Evolutionary conservation across 2,329 filamentous ascomycete species (phyloP), one percentile per base, ranked within the genome.

Genomic region (Hymenoscyphus fructigenus): DNA sequence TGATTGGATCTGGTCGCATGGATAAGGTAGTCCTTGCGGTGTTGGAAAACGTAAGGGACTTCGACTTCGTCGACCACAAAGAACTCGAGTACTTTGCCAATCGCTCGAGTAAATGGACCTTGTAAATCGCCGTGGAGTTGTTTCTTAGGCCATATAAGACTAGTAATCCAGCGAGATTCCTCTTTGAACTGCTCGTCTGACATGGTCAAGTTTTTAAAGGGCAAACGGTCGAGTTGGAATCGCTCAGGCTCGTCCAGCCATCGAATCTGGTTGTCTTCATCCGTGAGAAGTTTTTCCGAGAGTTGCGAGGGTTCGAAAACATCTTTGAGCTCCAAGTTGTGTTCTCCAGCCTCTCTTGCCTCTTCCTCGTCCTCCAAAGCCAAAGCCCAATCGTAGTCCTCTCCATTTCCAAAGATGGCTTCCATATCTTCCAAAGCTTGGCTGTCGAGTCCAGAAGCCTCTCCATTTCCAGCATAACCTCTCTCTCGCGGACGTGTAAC

Each of bases 231-330:
- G 61, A 99, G 80, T 77, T 99, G 95, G 77, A 97, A 94, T 73
- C 95, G 90, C 78, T 99, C 95, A 1, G 95, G 95, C 70, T 97
- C 90, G 76, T 99, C 95, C 23, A 86, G 88, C 74, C 89, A 87
- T 59, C 95, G 91, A 70, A 99, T 97, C 65, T 88, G 81, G 76
- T 98, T 96, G 77, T 99, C 95, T 68, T 93, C 93, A 65, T 98
- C 95, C 9, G 95, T 99, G 71, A 99, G 86, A 77, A 98, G 90
- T 79, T 92, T 94, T 79, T 99, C 95, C 64, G 90, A 89, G 47
- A 99, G 85, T 76, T 99, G 93, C 2, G 93, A 96, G 0, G 95
- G 95, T 78, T 99, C 95, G 73, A 99, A 99, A 60, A 99, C 94
- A 76, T 99, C 94, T 80, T 98, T 97, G 68, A 99, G 85, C 78